Percentiles rank a stretch among this genome's conserved stretches.
Evolutionary conservation across 2,329 filamentous ascomycete genomes (phyloP).

Genomic region (Pseudogymnoascus sp.): DNA sequence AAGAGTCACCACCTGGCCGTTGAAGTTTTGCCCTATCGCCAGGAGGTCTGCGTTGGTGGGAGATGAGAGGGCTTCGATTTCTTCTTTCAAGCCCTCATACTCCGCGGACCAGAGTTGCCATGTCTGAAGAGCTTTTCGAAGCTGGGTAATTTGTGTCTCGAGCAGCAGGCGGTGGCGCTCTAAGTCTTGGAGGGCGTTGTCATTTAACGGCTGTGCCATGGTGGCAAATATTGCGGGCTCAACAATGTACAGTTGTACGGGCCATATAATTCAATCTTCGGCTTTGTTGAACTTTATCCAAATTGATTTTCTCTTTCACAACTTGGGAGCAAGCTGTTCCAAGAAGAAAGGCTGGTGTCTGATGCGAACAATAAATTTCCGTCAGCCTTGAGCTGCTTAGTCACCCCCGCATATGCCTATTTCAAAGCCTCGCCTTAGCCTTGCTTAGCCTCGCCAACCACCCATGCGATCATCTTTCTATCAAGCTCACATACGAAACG

Average conservation of each 20-base stretch:
- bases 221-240: not conserved
- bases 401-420: slow-evolving; percentile 11
- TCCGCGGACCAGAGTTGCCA: slow-evolving; percentile 91
- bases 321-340: slow-evolving; percentile 1
- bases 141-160: slow-evolving; percentile 66
- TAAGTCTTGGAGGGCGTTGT: slow-evolving; percentile 42
- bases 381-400: slow-evolving; percentile 11
- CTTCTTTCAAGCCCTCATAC: slow-evolving; percentile 83
- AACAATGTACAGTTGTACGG: not conserved
- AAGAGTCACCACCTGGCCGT: slow-evolving; percentile 57
- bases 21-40: slow-evolving; percentile 44
- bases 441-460: slow-evolving; percentile 3
- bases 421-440: slow-evolving; percentile 11
- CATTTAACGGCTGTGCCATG: slow-evolving; percentile 27
- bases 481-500: not conserved
- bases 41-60: slow-evolving; percentile 41
- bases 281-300: not conserved
- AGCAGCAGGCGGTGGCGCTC: slow-evolving; percentile 70
- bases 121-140: slow-evolving; percentile 70
- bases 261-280: not conserved
- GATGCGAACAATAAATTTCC: slow-evolving; percentile 6
- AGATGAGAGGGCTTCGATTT: slow-evolving; percentile 51
- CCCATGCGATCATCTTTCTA: not conserved
- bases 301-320: not conserved
- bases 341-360: not conserved